Evolutionary conservation across 2,329 filamentous ascomycete species (phyloP), one percentile per base, ranked within the genome.

Genomic region (Sarocladium strictum): DNA sequence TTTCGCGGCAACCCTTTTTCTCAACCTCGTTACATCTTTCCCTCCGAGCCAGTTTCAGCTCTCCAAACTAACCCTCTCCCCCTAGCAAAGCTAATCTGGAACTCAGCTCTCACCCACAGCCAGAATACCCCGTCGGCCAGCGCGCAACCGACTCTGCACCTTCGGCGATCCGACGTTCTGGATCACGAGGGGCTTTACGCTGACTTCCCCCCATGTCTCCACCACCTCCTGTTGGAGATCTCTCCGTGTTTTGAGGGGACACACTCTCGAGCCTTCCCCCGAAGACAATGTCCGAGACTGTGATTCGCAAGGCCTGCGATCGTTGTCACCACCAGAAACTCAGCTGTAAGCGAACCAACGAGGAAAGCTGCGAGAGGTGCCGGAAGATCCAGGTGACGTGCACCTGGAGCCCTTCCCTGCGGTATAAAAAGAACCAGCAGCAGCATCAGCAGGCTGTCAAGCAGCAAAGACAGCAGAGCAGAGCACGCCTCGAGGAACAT

Each of bases 251-350:
- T 49, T 49, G 23, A n/a, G 10, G 12, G 10, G 14, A 3, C 23
- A 32, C 7, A n/a, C n/a, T n/a, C n/a, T n/a, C n/a, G n/a, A n/a
- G n/a, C n/a, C n/a, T n/a, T 7, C 43, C 6, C 10, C 40, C 10
- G 9, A 23, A 63, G 60, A 65, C 59, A 61, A 72, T 72, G 70
- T 60, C 67, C 59, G 70, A 72, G 57, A 65, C 62, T 53, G 61
- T 66, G 56, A 71, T 67, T 58, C 70, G 74, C 55, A 74, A 72
- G 55, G 74, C 74, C 55, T 77, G 74, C 63, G 73, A 77, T 61
- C 70, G 72, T 57, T 77, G 74, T 59, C 74, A 76, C 59, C 62
- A 62, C 17, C 73, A 76, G 60, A 77, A 76, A 61, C 66, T 77
- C 56, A 72, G 69, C 58, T 76, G 73, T 64, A 76, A 72, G 60